phyloP scores from a whole-genome alignment of 2,329 filamentous ascomycete species.

The Aureobasidium sp. region DNA sequence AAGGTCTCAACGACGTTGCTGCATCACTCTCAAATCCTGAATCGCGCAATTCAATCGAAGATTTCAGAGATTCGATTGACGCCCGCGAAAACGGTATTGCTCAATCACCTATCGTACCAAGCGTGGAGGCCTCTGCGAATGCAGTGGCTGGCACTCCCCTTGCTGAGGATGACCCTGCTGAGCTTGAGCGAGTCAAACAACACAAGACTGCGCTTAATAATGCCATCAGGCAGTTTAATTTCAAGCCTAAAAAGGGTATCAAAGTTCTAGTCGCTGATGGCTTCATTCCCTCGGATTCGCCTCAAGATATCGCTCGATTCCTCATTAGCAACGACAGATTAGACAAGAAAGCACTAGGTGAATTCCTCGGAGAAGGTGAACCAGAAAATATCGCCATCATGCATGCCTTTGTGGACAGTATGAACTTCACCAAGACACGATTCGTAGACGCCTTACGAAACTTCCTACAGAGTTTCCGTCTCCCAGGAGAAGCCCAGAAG shows the following conservation, averaged over 20 bases:
- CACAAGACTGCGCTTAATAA: constrained; percentile 87
- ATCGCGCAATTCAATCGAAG: constrained; percentile 48
- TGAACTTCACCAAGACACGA: constrained; percentile 86
- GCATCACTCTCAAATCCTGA: constrained; percentile 34
- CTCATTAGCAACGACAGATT: constrained; percentile 73
- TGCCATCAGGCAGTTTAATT: constrained; percentile 88
- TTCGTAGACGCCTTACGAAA: constrained; percentile 89
- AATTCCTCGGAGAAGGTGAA: constrained; percentile 91
- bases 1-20: constrained; percentile 48
- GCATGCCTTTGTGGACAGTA: constrained; percentile 93
- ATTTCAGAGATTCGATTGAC: constrained; percentile 69
- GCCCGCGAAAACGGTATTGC: constrained; percentile 52
- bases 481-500: constrained; percentile 95
- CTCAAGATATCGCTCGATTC: constrained; percentile 79
- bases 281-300: constrained; percentile 73
- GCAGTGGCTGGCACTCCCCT: constrained; percentile 39
- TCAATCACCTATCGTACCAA: constrained; percentile 25
- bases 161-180: constrained; percentile 79
- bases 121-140: constrained; percentile 33
- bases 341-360: constrained; percentile 87
- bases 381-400: constrained; percentile 91
- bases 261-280: constrained; percentile 76
- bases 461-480: constrained; percentile 88
- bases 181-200: constrained; percentile 91
- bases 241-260: constrained; percentile 91